phyloP scores from a whole-genome alignment of 345 rosid species.

The Schrenkiella parvula region DNA sequence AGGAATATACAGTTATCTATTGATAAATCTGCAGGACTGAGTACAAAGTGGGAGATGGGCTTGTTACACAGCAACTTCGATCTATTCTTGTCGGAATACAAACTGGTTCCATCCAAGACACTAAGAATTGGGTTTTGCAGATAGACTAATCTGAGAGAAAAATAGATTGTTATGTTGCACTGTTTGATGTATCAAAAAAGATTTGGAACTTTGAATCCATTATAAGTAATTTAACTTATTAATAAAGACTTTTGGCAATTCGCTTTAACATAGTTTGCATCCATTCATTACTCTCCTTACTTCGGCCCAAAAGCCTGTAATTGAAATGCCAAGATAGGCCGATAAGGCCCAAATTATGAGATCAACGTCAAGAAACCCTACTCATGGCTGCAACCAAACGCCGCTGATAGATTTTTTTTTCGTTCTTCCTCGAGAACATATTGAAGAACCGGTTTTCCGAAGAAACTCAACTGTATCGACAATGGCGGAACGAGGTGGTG shows the following conservation, averaged over 20 bases:
- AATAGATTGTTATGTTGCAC: background rate
- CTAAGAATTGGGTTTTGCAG: slow-evolving; percentile 46
- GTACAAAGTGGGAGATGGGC: slow-evolving; percentile 34
- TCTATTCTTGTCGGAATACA: slow-evolving; percentile 45
- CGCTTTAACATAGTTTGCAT: background rate
- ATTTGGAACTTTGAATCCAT: slow-evolving; percentile 7
- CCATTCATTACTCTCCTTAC: background rate
- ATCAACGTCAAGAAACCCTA: background rate
- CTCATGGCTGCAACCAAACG: background rate
- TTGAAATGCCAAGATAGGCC: background rate
- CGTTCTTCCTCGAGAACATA: background rate
- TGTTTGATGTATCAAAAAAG: background rate
- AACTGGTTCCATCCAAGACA: slow-evolving; percentile 48
- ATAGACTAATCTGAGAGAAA: slow-evolving; percentile 25
- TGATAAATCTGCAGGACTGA: slow-evolving; percentile 40
- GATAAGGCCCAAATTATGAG: background rate
- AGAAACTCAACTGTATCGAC: background rate
- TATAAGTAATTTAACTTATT: too few species aligned
- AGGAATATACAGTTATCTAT: background rate
- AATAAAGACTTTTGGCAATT: background rate
- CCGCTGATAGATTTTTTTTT: background rate
- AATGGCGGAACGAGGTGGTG: slow-evolving; percentile 61
- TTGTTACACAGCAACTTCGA: slow-evolving; percentile 33
- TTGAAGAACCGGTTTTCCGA: background rate
- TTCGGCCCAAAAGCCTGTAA: background rate